Evolutionary conservation across 352 stramenopile genomes (phyloP).

Genomic region (Sclerospora graminicola): DNA sequence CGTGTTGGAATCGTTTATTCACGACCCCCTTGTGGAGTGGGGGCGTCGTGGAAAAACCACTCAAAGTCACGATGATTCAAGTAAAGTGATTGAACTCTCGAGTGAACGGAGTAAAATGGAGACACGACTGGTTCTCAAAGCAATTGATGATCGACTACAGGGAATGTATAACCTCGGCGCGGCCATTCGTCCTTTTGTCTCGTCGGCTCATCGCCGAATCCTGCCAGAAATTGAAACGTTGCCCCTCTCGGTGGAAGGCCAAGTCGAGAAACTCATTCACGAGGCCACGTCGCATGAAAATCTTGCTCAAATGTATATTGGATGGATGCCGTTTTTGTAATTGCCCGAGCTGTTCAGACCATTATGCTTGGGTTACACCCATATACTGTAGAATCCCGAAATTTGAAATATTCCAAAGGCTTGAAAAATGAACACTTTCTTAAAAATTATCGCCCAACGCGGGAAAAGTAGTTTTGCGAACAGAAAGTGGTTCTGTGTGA

Average conservation of each 20-base stretch:
- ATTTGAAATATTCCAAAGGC: too few relatives aligned
- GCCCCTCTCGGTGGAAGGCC: constrained; percentile 88
- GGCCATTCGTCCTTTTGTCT: constrained; percentile 61
- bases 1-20: constrained; percentile 99
- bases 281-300: constrained; percentile 89
- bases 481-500: too few relatives aligned
- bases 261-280: constrained; percentile 91
- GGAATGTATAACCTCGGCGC: constrained; percentile 89
- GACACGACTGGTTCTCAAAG: constrained; percentile 77
- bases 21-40: constrained; percentile 94
- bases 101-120: constrained; percentile 80
- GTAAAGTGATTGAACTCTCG: constrained; percentile 34
- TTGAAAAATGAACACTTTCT: too few relatives aligned
- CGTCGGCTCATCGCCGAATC: constrained; percentile 49
- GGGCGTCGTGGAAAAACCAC: constrained; percentile 62
- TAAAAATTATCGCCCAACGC: too few relatives aligned
- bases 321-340: constrained; percentile 89
- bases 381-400: too few relatives aligned
- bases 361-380: too few relatives aligned
- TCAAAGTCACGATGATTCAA: constrained; percentile 25
- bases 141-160: constrained; percentile 87
- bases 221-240: constrained; percentile 76
- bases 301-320: constrained; percentile 92
- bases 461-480: too few relatives aligned
- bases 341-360: background rate